Percentiles rank a stretch among this genome's conserved stretches.
These are phyloP conservation scores for Fonsecaea pugnacius DNA, from an alignment of 2,329 filamentous ascomycete species.

Conservation along the genomic window DNA sequence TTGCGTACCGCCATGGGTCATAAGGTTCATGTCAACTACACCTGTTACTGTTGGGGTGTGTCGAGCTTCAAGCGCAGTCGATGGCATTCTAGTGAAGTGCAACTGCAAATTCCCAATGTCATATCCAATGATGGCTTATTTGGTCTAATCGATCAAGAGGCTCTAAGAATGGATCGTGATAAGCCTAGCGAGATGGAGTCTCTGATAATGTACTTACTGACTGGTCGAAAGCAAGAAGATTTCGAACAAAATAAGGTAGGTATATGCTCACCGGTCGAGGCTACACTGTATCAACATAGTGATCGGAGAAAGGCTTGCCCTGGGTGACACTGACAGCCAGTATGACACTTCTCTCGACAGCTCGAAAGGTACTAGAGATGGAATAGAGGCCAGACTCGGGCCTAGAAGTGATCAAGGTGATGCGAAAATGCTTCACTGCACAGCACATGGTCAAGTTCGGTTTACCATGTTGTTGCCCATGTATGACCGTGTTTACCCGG, in stretches of 20 bases:
- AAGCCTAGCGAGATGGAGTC: not conserved
- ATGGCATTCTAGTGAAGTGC: not conserved
- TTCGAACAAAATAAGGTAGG: not conserved
- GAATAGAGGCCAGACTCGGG: not conserved
- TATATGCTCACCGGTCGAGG: not conserved
- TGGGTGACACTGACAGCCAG: not conserved
- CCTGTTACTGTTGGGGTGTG: not conserved
- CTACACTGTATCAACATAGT: not conserved
- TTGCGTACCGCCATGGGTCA: not conserved
- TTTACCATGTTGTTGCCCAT: constrained; percentile 3
- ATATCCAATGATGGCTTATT: not conserved
- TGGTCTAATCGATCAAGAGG: not conserved
- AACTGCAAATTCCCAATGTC: not conserved
- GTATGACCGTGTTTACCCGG: constrained; percentile 1
- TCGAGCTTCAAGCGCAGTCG: not conserved
- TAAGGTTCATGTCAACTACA: not conserved
- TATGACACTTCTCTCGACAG: not conserved
- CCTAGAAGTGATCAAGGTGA: not conserved
- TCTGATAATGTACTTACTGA: not conserved
- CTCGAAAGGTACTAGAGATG: not conserved
- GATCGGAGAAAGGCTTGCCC: not conserved
- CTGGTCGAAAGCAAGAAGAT: not conserved
- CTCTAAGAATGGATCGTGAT: not conserved
- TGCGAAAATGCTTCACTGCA: constrained; percentile 1
- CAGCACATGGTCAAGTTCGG: not conserved